A percentile compares a stretch with the other conserved stretches of the same genome.
Evolutionary conservation across 768 basidiomycete genomes (phyloP).

Genomic region (Dacryopinax primogenitus): DNA sequence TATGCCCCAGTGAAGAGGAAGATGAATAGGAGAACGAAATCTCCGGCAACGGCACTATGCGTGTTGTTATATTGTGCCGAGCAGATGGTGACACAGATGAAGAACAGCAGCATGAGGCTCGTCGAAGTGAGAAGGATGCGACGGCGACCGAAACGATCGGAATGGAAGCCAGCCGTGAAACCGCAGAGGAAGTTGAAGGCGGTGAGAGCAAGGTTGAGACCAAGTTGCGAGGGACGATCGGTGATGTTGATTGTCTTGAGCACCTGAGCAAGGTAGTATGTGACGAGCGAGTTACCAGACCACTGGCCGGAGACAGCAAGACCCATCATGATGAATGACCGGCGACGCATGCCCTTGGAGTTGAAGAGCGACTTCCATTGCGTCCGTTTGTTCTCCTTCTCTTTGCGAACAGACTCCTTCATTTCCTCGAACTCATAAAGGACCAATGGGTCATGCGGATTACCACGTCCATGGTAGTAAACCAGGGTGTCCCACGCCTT

Average conservation of each 20-base stretch:
- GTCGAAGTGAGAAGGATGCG: not conserved
- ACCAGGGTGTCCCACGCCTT: conserved; percentile 27
- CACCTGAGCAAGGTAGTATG: conserved; percentile 26
- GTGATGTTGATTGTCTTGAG: conserved; percentile 29
- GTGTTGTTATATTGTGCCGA: not conserved
- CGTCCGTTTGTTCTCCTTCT: conserved; percentile 25
- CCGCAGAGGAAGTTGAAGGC: conserved; percentile 21
- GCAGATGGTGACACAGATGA: conserved; percentile 9
- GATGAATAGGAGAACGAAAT: conserved; percentile 10
- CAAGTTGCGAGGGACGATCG: conserved; percentile 27
- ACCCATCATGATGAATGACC: conserved; percentile 18
- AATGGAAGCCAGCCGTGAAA: not conserved
- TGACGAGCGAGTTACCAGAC: conserved; percentile 25
- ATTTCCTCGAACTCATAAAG: conserved; percentile 30
- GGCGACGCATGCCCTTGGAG: conserved; percentile 22
- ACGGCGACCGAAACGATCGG: conserved; percentile 10
- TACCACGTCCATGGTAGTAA: conserved; percentile 28
- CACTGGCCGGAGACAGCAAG: conserved; percentile 13
- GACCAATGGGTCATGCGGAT: conserved; percentile 27
- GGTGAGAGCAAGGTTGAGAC: conserved; percentile 28
- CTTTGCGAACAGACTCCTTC: conserved; percentile 25
- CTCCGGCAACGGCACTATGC: not conserved
- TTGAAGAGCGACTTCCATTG: conserved; percentile 26
- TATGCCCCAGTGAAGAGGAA: not conserved
- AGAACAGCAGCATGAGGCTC: not conserved